Evolutionary conservation across 2,329 filamentous ascomycete genomes (phyloP).

Genomic region (Colletotrichum destructivum): DNA sequence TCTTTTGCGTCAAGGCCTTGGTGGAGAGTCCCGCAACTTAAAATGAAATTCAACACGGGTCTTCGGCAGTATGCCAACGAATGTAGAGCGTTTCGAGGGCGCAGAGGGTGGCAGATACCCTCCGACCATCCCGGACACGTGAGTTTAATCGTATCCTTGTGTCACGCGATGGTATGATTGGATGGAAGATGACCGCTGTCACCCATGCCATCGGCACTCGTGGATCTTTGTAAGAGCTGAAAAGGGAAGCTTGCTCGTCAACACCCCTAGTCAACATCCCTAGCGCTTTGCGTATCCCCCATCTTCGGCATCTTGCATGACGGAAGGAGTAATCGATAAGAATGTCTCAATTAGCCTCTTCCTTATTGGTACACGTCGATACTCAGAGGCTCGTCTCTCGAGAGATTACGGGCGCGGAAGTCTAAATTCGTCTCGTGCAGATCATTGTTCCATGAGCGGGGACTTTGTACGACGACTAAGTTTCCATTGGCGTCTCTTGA

Average conservation of each 20-base stretch:
- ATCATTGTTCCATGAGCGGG: neutral
- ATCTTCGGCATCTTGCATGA: slow-evolving; percentile 9
- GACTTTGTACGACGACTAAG: neutral
- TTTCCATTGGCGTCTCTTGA: neutral
- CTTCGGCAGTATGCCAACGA: too few relatives aligned
- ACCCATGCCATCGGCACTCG: neutral
- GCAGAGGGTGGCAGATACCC: neutral
- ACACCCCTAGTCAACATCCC: neutral
- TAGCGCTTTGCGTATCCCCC: slow-evolving; percentile 15
- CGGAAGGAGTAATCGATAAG: neutral
- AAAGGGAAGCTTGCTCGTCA: neutral
- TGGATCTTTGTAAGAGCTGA: neutral
- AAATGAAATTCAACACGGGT: neutral
- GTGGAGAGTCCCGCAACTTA: neutral
- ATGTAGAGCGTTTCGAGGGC: neutral
- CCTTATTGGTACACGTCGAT: neutral
- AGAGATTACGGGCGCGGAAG: neutral
- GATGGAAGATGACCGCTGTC: neutral
- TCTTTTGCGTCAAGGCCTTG: neutral
- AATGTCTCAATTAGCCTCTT: slow-evolving; percentile 5
- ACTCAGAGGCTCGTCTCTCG: neutral
- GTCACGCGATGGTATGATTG: neutral
- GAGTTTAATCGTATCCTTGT: neutral
- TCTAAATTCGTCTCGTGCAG: too few relatives aligned
- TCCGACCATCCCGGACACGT: neutral